Conservation (phyloP, 345 rosid species). For the Hirschfeldia incana region DNA sequence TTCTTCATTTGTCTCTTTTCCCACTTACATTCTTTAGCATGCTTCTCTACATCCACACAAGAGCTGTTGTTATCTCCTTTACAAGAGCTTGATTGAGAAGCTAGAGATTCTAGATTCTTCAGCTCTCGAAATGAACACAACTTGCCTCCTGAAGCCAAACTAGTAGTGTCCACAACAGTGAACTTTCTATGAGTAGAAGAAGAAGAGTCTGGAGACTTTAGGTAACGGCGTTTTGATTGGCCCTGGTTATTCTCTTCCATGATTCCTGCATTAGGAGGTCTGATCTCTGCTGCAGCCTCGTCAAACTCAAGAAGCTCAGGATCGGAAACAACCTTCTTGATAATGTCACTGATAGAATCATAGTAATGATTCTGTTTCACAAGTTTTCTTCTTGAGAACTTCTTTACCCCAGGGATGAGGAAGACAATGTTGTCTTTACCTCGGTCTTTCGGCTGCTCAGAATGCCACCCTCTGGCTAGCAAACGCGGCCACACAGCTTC, state of each 20-base stretch:
- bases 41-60: constrained; percentile 22
- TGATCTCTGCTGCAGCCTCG: neutral
- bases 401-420: constrained; percentile 61
- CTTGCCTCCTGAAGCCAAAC: constrained; percentile 46
- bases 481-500: constrained; percentile 85
- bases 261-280: constrained; percentile 34
- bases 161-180: constrained; percentile 56
- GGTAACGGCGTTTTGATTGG: constrained; percentile 48
- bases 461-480: constrained; percentile 71
- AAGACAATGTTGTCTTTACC: constrained; percentile 51
- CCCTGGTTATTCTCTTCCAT: constrained; percentile 33
- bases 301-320: constrained; percentile 64
- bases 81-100: neutral
- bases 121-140: constrained; percentile 39
- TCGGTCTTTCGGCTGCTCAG: constrained; percentile 58
- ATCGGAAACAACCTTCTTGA: constrained; percentile 62
- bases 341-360: constrained; percentile 62
- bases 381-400: constrained; percentile 63
- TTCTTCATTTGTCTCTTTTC: constrained; percentile 26
- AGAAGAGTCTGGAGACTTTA: constrained; percentile 45
- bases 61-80: neutral
- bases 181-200: constrained; percentile 47
- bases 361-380: constrained; percentile 60
- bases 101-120: constrained; percentile 33
- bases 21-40: constrained; percentile 1